These are phyloP conservation scores for Selaginella moellendorffii DNA, from an alignment of 75 land plant genomes.

Conservation along the genomic window DNA sequence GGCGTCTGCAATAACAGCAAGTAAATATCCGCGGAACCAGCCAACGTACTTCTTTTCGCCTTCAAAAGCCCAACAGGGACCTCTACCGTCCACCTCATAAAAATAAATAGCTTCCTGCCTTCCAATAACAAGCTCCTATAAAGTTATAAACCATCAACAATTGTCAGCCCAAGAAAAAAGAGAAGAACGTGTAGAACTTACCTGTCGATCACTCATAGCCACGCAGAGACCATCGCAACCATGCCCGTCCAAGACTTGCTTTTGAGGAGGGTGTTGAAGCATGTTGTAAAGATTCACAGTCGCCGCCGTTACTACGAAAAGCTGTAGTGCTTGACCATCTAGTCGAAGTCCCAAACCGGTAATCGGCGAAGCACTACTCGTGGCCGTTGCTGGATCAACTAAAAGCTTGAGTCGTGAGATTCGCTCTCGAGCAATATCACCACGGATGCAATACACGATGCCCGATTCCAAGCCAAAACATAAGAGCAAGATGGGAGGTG, in stretches of 20 bases:
- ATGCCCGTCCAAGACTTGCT: conserved; percentile 66
- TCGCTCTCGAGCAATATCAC: conserved; percentile 81
- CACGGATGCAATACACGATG: conserved; percentile 75
- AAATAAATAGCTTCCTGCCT: conserved; percentile 91
- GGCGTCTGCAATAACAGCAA: conserved; percentile 65
- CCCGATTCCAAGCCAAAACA: conserved; percentile 84
- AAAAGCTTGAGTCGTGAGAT: conserved; percentile 56
- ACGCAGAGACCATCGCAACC: conserved; percentile 59
- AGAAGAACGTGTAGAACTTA: too few species aligned
- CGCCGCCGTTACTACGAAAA: conserved; percentile 67
- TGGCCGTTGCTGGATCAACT: conserved; percentile 33
- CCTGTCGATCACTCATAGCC: conserved; percentile 83
- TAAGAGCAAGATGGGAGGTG: conserved; percentile 69
- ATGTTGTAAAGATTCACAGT: conserved; percentile 63
- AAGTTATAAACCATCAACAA: neutral
- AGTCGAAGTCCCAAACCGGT: conserved; percentile 75
- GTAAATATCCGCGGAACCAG: conserved; percentile 92
- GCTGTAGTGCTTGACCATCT: conserved; percentile 66
- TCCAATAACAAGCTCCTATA: conserved; percentile 85
- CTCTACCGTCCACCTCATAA: conserved; percentile 91
- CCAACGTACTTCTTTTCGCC: conserved; percentile 77
- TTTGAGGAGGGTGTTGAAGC: conserved; percentile 59
- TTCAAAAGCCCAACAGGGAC: conserved; percentile 99
- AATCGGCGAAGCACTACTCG: conserved; percentile 32
- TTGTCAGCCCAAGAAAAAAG: too few species aligned